phyloP scores from a whole-genome alignment of 371 early-diverging fungal species.

The Conidiobolus incongruus region DNA sequence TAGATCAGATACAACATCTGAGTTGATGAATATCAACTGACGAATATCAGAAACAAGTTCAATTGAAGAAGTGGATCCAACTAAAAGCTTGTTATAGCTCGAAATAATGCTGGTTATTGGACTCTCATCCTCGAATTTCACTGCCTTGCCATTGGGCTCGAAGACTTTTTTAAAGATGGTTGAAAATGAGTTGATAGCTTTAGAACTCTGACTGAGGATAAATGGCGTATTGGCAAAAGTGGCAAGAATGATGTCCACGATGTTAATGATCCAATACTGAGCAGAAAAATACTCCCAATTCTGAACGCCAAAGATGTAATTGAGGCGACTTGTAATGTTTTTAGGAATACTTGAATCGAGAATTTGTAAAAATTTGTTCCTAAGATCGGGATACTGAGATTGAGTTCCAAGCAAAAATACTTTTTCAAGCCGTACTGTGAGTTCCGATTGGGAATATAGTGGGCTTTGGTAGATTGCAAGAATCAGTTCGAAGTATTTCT shows the following conservation, averaged over 20 bases:
- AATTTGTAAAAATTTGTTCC: slow-evolving; percentile 54
- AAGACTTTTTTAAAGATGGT: background rate
- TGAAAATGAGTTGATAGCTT: slow-evolving; percentile 11
- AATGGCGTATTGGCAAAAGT: slow-evolving; percentile 17
- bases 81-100: background rate
- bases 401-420: slow-evolving; percentile 83
- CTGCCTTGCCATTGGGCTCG: background rate
- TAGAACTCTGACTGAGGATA: slow-evolving; percentile 19
- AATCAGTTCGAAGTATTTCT: slow-evolving; percentile 69
- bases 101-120: slow-evolving; percentile 19
- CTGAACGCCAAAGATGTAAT: slow-evolving; percentile 79
- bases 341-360: slow-evolving; percentile 55
- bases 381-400: slow-evolving; percentile 45
- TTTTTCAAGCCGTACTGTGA: slow-evolving; percentile 79
- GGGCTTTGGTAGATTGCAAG: slow-evolving; percentile 65
- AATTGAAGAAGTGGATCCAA: too few species aligned
- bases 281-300: slow-evolving; percentile 81
- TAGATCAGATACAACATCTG: slow-evolving; percentile 32
- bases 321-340: slow-evolving; percentile 41
- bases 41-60: slow-evolving; percentile 30
- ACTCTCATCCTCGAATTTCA: slow-evolving; percentile 10
- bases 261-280: slow-evolving; percentile 83
- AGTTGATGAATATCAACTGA: slow-evolving; percentile 27
- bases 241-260: slow-evolving; percentile 63
- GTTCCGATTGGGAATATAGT: slow-evolving; percentile 59